Evolutionary conservation across 345 rosid genomes (phyloP).

Genomic region (Ricinus communis): DNA sequence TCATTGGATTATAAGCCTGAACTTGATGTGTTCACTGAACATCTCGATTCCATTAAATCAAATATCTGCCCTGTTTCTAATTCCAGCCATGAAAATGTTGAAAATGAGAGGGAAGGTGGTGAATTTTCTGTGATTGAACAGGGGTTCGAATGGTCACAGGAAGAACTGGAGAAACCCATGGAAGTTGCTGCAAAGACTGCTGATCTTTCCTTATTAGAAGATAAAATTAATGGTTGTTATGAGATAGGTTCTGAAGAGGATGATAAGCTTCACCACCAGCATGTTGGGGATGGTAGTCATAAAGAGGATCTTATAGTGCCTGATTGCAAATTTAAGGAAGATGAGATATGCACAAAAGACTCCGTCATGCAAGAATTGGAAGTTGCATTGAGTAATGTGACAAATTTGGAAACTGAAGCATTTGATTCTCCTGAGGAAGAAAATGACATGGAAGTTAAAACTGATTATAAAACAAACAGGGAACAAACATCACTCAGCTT

Average conservation of each 20-base stretch:
- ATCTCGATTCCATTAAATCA: conserved; percentile 37
- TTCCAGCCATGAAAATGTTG: conserved; percentile 32
- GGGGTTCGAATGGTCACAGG: conserved; percentile 37
- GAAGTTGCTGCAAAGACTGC: conserved; percentile 26
- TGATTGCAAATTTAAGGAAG: conserved; percentile 32
- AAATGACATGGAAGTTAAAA: conserved; percentile 32
- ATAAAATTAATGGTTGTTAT: conserved; percentile 27
- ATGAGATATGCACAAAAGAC: conserved; percentile 55
- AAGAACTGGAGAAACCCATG: conserved; percentile 30
- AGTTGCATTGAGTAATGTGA: conserved; percentile 57
- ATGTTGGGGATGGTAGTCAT: conserved; percentile 22
- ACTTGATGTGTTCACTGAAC: conserved; percentile 35
- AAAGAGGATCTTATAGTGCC: conserved; percentile 25
- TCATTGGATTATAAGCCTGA: conserved; percentile 40
- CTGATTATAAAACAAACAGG: conserved; percentile 28
- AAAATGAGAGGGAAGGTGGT: conserved; percentile 39
- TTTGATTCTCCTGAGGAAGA: conserved; percentile 58
- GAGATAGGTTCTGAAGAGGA: conserved; percentile 37
- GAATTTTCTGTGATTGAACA: conserved; percentile 43
- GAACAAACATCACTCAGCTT: conserved; percentile 45
- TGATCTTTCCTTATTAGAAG: conserved; percentile 26
- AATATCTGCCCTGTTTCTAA: conserved; percentile 20
- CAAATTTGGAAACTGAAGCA: conserved; percentile 56
- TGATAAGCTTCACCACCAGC: conserved; percentile 28
- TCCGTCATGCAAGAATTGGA: conserved; percentile 72